Conservation (phyloP, 192 early-diverging fungal genomes). For the Irineochytrium annulatum region DNA sequence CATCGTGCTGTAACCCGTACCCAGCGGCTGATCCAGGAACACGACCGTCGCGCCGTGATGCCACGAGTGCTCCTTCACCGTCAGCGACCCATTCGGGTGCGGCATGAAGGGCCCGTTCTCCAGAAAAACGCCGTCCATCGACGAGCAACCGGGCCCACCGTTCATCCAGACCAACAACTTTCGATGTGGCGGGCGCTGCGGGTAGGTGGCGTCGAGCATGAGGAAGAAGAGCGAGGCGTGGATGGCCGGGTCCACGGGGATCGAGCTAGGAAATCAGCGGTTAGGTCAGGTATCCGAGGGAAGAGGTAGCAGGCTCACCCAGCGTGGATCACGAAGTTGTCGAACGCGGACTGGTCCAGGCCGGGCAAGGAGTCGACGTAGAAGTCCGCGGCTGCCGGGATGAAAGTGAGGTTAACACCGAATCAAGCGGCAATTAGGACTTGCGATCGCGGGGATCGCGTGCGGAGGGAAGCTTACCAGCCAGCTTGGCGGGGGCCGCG, state of each 20-base stretch:
- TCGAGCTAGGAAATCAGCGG: conserved; percentile 8
- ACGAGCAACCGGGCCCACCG: conserved; percentile 56
- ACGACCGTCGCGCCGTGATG: conserved; percentile 14
- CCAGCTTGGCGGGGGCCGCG: conserved; percentile 3
- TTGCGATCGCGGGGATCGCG: too few relatives aligned
- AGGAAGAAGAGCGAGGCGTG: conserved; percentile 39
- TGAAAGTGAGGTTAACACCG: too few relatives aligned
- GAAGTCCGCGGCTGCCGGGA: conserved; percentile 38
- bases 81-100: conserved; percentile 31
- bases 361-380: conserved; percentile 32
- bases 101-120: conserved; percentile 65
- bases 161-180: conserved; percentile 57
- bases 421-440: too few relatives aligned
- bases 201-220: conserved; percentile 25
- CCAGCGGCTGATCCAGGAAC: conserved; percentile 65
- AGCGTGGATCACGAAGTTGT: conserved; percentile 37
- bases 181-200: conserved; percentile 8
- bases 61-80: conserved; percentile 6
- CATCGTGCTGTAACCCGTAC: conserved; percentile 47
- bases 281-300: neutral
- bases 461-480: too few relatives aligned
- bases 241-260: conserved; percentile 2
- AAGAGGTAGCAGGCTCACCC: conserved; percentile 19
- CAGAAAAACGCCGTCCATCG: conserved; percentile 64
- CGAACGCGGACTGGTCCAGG: conserved; percentile 7